Evolutionary conservation across 2,329 filamentous ascomycete species (phyloP), one percentile per base, ranked within the genome.

Genomic region (Teratosphaeria gauchensis): DNA sequence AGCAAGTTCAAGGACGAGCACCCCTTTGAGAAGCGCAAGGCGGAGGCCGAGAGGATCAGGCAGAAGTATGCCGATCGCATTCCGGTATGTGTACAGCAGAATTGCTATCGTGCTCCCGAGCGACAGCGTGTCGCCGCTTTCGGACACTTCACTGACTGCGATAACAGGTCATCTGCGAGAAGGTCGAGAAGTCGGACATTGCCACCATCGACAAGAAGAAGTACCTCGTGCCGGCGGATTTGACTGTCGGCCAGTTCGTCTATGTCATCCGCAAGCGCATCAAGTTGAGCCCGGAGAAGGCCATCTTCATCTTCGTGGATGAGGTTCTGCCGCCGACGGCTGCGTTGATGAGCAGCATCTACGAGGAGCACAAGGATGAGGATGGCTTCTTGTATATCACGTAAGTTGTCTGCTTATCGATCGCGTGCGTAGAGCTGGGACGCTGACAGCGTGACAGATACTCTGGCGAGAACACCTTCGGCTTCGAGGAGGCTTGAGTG

Each of bases 151-250:
- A n/a, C 42, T 48, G 19, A 48, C 42, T 19, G n/a, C n/a, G 60
- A 24, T 14, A 5, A 61, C 69, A 96, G 92, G 92, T 99, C 64
- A 99, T 99, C 75, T 99, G 94, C 82, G 94, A 97, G 79, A 97
- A 97, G 82, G 92, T 97, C 68, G 94, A 99, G 80, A 97, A 96
- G 81, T 95, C 89, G 63, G 94, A 99, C 75, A 99, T 99, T 70
- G 94, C 94, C 61, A 97, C 94, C 67, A 99, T 99, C 83, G 94
- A 99, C 80, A 99, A 99, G 87, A 99, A 99, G 86, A 99, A 99
- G 82, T 99, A 99, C 74, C 84, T 99, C 54, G 94, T 99, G 31
- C 94, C 94, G 14, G 91, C 94, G 68, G 94, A 99, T 74, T 85
- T 99, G 73, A 99, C 94, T 63, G 94, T 99, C 64, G 94, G 94